Evolutionary conservation across 306 rosid species (phyloP).

Genomic region (Vigna radiata): DNA sequence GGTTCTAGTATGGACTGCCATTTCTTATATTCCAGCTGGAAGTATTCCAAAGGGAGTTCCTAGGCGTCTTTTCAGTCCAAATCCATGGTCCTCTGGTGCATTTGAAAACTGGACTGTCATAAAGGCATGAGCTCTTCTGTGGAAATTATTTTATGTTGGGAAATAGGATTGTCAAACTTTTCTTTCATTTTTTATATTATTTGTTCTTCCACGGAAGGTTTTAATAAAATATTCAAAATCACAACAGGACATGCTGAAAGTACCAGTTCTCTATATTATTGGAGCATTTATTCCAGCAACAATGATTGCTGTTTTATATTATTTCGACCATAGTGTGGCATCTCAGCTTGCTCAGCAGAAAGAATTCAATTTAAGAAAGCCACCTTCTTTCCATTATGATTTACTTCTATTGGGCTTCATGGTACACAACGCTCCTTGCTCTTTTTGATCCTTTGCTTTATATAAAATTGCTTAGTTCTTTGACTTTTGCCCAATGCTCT

Average conservation of each 20-base stretch:
- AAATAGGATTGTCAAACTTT: constrained; percentile 6
- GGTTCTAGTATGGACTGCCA: constrained; percentile 76
- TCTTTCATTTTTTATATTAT: not conserved
- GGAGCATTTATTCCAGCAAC: constrained; percentile 89
- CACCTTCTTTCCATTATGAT: constrained; percentile 83
- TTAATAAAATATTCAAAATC: constrained; percentile 33
- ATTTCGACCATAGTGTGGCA: constrained; percentile 90
- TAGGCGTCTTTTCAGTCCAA: constrained; percentile 86
- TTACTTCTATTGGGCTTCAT: constrained; percentile 83
- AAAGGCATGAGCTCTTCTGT: constrained; percentile 53
- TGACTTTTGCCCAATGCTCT: constrained; percentile 17
- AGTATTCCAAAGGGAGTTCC: constrained; percentile 75
- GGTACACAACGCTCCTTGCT: constrained; percentile 53
- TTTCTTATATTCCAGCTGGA: constrained; percentile 72
- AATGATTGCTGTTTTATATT: constrained; percentile 85
- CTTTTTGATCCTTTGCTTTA: constrained; percentile 13
- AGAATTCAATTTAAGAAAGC: constrained; percentile 82
- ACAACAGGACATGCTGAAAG: constrained; percentile 77
- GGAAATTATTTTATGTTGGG: constrained; percentile 8
- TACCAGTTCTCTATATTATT: constrained; percentile 70
- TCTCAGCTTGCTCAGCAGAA: constrained; percentile 91
- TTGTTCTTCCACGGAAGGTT: not conserved
- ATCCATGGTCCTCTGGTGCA: constrained; percentile 85
- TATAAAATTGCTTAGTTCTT: constrained; percentile 29
- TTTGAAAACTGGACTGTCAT: constrained; percentile 81